These are phyloP conservation scores for Alternaria sp. DNA, from an alignment of 2,329 filamentous ascomycete genomes.

Conservation along the genomic window DNA sequence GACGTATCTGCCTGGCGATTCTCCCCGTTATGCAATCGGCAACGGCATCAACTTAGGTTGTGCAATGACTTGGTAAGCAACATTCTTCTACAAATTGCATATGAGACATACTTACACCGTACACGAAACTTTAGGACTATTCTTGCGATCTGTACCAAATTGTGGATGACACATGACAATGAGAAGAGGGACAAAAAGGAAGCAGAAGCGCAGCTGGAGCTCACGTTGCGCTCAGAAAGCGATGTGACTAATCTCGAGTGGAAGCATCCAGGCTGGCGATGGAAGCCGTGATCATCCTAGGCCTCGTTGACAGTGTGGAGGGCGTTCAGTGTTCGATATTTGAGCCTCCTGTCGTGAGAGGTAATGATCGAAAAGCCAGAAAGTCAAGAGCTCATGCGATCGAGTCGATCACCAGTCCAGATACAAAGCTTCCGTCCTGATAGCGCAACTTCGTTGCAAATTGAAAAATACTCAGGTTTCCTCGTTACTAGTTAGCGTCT, in stretches of 20 bases:
- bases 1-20: conserved; percentile 68
- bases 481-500: background rate
- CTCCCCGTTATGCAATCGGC: conserved; percentile 70
- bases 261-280: conserved; percentile 68
- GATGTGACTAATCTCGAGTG: conserved; percentile 70
- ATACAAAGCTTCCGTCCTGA: background rate
- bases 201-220: conserved; percentile 56
- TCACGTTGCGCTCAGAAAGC: conserved; percentile 60
- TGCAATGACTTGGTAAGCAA: conserved; percentile 8
- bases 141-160: conserved; percentile 47
- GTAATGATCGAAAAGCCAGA: background rate
- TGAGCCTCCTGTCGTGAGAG: background rate
- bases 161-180: conserved; percentile 70
- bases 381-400: background rate
- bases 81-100: background rate
- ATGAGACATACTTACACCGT: background rate
- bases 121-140: background rate
- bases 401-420: background rate
- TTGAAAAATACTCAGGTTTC: background rate
- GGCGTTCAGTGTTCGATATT: background rate
- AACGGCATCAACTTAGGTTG: conserved; percentile 57
- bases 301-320: background rate
- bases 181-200: conserved; percentile 62
- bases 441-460: background rate
- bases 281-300: conserved; percentile 52